Base-by-base conservation (phyloP, 768 basidiomycete species). In the Collybia mongolica region DNA sequence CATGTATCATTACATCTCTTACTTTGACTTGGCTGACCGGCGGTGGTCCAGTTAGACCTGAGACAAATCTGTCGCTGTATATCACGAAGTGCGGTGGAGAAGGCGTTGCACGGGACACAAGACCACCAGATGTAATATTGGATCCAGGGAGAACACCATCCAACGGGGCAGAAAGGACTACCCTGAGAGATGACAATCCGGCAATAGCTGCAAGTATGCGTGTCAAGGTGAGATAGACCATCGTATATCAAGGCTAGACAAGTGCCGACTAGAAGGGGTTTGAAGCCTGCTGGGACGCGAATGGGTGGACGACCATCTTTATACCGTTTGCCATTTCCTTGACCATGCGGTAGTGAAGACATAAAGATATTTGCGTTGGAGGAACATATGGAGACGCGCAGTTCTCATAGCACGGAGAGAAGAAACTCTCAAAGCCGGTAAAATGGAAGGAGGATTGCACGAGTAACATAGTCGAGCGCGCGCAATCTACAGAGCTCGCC, bases 211-310 rank as follows among this genome's bases (percentile, higher is more conserved):
- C 3, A 24, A 49, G 35, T 19, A 39, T 15, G 24, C 17, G 24
- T 22, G 28, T 48, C 37, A 42, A 35, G 35, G 5, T 20, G 39
- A 42, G 19, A 19, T 42, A 32, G 40, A 49, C 48, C 49, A 35
- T 49, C 14, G 32, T 50, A 12, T 58, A 49, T 32, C 57, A 57
- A 7, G 50, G 57, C 5, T 14, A 55, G 14, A 28, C 51, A 45
- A 15, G 35, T 44, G 6, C 17, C 19, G 7, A 44, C 44, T 32
- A 32, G 32, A 32, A 32, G 14, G 11, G 32, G 32, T 32, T 32
- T 32, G 32, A 32, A 32, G 32, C 32, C 32, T 32, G 32, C 7
- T 9, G 11, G 11, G 32, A 32, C 32, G 9, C 14, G 32, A 32
- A 14, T 2, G 32, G 32, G 14, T 32, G 14, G 32, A 2, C 32